Evolutionary conservation across 805 yeast genomes (phyloP).

Genomic region (Yarrowia sp.): DNA sequence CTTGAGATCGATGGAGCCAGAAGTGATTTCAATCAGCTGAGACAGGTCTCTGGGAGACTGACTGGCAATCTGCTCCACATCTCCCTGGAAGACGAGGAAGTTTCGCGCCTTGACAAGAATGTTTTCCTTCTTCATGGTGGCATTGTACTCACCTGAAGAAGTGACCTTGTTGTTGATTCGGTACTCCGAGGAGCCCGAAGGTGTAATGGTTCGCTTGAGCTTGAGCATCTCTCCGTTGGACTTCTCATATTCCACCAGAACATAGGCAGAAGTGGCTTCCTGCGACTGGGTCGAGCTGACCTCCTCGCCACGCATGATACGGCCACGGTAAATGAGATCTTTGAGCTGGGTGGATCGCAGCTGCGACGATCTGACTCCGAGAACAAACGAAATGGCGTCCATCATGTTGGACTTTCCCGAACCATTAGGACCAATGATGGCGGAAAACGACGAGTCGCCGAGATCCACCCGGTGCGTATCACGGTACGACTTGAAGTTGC

Average conservation of each 20-base stretch:
- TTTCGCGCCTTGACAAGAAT: constrained; percentile 88
- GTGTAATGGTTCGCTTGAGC: constrained; percentile 63
- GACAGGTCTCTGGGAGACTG: constrained; percentile 82
- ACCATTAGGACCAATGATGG: constrained; percentile 98
- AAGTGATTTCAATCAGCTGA: constrained; percentile 75
- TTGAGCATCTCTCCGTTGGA: constrained; percentile 62
- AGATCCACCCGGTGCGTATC: constrained; percentile 81
- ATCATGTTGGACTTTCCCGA: constrained; percentile 97
- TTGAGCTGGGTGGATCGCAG: constrained; percentile 74
- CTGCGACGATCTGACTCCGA: constrained; percentile 79
- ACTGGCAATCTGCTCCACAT: constrained; percentile 90
- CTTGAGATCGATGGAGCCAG: constrained; percentile 76
- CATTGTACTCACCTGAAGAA: constrained; percentile 68
- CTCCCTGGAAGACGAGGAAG: constrained; percentile 95
- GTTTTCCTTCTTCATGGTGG: constrained; percentile 73
- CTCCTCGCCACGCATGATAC: constrained; percentile 50
- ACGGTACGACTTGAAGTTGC: constrained; percentile 89
- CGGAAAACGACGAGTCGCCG: constrained; percentile 80
- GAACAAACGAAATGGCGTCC: constrained; percentile 95
- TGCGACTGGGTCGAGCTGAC: constrained; percentile 45
- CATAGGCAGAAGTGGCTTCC: constrained; percentile 65
- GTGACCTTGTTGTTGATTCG: constrained; percentile 66
- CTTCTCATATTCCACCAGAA: constrained; percentile 76
- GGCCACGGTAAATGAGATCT: constrained; percentile 84
- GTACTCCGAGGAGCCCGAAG: constrained; percentile 70